phyloP scores from a whole-genome alignment of 345 rosid genomes.

The Citrus unshiu region DNA sequence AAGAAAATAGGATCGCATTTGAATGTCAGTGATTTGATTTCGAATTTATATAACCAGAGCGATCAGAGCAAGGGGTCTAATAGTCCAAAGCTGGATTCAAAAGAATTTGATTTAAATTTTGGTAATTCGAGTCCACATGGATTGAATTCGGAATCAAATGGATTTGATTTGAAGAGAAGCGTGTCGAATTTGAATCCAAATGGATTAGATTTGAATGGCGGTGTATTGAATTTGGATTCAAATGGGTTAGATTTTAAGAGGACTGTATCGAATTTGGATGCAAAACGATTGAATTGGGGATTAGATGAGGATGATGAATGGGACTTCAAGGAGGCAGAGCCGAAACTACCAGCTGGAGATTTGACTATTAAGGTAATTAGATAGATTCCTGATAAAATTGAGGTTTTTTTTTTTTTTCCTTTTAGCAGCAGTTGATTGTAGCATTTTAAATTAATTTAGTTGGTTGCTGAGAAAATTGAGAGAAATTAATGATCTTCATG shows the following conservation, averaged over 20 bases:
- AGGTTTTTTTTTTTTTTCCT: neutral
- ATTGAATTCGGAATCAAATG: slow-evolving; percentile 6
- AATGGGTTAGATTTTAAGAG: slow-evolving; percentile 16
- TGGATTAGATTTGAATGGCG: slow-evolving; percentile 20
- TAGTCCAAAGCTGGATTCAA: slow-evolving; percentile 4
- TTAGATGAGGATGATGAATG: slow-evolving; percentile 28
- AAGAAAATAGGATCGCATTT: slow-evolving; percentile 20
- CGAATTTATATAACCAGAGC: slow-evolving; percentile 35
- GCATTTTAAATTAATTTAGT: slow-evolving; percentile 24
- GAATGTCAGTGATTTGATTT: slow-evolving; percentile 36
- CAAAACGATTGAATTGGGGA: slow-evolving; percentile 20
- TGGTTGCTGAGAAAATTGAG: neutral
- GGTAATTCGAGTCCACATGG: slow-evolving; percentile 6
- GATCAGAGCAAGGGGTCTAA: slow-evolving; percentile 17
- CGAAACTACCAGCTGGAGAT: neutral
- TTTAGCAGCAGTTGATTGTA: neutral
- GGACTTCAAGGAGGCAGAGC: slow-evolving; percentile 38
- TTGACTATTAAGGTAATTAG: slow-evolving; percentile 28
- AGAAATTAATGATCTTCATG: neutral
- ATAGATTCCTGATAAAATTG: neutral
- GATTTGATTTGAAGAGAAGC: slow-evolving; percentile 13
- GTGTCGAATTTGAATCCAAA: slow-evolving; percentile 13
- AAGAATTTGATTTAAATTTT: slow-evolving; percentile 13
- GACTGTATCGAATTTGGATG: slow-evolving; percentile 12
- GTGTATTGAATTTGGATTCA: slow-evolving; percentile 5